Conservation (phyloP, 176 grass and related monocot species). For the Carex parvula region DNA sequence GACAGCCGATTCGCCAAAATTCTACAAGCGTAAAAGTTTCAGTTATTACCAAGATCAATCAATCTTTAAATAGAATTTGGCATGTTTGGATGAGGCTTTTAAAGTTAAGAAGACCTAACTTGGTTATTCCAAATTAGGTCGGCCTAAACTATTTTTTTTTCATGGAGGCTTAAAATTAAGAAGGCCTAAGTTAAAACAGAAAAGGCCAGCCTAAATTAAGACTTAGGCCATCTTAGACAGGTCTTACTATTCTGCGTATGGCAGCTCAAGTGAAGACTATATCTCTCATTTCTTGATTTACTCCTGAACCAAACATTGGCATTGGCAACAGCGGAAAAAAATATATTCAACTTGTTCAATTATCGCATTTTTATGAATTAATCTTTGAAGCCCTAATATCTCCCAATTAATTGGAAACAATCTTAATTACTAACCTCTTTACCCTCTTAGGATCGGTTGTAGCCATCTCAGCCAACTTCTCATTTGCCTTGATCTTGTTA, state of each 20-base stretch:
- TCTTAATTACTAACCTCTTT: constrained; percentile 61
- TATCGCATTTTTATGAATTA: neutral
- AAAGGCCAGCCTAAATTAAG: too few relatives aligned
- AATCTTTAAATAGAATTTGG: neutral
- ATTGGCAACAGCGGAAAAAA: neutral
- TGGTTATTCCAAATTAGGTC: too few relatives aligned
- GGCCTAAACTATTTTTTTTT: too few relatives aligned
- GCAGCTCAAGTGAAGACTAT: too few relatives aligned
- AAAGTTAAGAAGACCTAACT: too few relatives aligned
- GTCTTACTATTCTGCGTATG: too few relatives aligned
- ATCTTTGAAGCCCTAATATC: neutral
- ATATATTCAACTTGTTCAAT: neutral
- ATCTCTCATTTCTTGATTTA: too few relatives aligned
- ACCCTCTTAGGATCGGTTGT: constrained; percentile 80
- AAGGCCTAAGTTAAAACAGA: too few relatives aligned
- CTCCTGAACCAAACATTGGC: neutral
- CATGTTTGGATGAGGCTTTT: too few relatives aligned
- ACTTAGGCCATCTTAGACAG: too few relatives aligned
- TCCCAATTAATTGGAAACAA: neutral
- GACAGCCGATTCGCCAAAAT: constrained; percentile 89
- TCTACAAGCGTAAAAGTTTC: constrained; percentile 22
- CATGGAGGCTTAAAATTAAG: too few relatives aligned
- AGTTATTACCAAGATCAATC: neutral
- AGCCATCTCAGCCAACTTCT: constrained; percentile 82
- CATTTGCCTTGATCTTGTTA: constrained; percentile 96